Evolutionary conservation across 202 grass and related monocot genomes (phyloP), one percentile per base, ranked within the genome.

Genomic region (Digitaria exilis): DNA sequence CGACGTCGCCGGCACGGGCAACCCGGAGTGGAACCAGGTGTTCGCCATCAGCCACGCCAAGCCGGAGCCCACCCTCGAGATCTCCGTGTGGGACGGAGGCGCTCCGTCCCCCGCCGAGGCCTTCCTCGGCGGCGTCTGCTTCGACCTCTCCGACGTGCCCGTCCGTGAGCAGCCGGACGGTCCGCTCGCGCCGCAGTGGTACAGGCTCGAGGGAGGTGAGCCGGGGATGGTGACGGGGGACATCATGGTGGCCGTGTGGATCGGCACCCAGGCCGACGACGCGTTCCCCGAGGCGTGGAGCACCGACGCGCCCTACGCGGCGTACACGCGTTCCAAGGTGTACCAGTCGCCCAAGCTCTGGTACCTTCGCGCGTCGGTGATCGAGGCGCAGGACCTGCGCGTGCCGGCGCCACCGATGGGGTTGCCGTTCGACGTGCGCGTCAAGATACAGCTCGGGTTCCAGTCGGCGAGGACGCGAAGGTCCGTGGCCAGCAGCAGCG

Each of bases 311-410:
- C 84, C 93, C 0, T 98, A 95, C 82, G 77, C 85, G 58, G 87
- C 80, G 45, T 86, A 98, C 90, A 96, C 96, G 73, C 90, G 92
- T 2, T 87, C 91, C n/a, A 98, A 98, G 84, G 96, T 98, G 68
- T 98, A 98, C 85, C 91, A 96, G 42, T 98, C 96, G 24, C 96
- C 96, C 63, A 98, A 96, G 86, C 87, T 95, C 35, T 95, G 91
- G 91, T 98, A 98, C 87, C 87, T 98, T 15, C 85, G 93, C 6
- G 93, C 79, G 54, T 82, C 73, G 13, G 85, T 96, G n/a, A 96
- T 98, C 77, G 91, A 96, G 84, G 96, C 83, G 41, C 96, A 96
- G 80, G 93, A 98, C 79, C 83, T 95, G 48, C 93, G 91, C 13
- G 86, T 98, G 62, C 80, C 87, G 44, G 19, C 85, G 42, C 87